Conservation (phyloP, 768 basidiomycete genomes). For the Tulasnella sp. region DNA sequence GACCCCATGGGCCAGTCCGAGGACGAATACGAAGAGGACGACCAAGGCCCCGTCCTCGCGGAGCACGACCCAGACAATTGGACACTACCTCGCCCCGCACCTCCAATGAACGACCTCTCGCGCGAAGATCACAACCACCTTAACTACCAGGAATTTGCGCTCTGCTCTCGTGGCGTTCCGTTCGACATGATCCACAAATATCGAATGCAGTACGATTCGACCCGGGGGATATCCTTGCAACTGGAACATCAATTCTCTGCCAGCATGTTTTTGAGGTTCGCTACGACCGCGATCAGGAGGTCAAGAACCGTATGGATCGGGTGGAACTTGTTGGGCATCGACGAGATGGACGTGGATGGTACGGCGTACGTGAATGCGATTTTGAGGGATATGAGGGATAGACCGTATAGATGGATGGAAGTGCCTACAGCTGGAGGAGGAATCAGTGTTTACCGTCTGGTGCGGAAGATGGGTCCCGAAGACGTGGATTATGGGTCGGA, state of each 20-base stretch:
- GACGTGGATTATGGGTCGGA: conserved; percentile 14
- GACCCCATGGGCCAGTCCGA: neutral
- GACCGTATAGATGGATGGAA: neutral
- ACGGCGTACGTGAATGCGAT: neutral
- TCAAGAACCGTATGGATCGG: conserved; percentile 8
- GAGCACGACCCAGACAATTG: neutral
- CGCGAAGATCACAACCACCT: conserved; percentile 5
- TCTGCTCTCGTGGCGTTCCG: conserved; percentile 24
- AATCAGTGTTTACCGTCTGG: neutral
- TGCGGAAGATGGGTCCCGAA: neutral
- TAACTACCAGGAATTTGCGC: neutral
- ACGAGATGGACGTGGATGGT: conserved; percentile 17
- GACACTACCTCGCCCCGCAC: neutral
- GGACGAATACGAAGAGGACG: neutral
- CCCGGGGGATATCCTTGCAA: neutral
- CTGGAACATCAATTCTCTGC: neutral
- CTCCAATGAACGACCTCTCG: conserved; percentile 17
- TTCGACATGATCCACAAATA: conserved; percentile 24
- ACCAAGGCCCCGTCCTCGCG: neutral
- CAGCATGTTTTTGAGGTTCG: neutral
- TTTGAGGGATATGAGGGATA: conserved; percentile 5
- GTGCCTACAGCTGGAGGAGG: neutral
- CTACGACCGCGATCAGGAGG: conserved; percentile 6
- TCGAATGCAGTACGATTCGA: conserved; percentile 2
- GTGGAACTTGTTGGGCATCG: conserved; percentile 17